Evolutionary conservation across 805 yeast species (phyloP), one percentile per base, ranked within the genome.

Genomic region (Teunomyces pallodes): DNA sequence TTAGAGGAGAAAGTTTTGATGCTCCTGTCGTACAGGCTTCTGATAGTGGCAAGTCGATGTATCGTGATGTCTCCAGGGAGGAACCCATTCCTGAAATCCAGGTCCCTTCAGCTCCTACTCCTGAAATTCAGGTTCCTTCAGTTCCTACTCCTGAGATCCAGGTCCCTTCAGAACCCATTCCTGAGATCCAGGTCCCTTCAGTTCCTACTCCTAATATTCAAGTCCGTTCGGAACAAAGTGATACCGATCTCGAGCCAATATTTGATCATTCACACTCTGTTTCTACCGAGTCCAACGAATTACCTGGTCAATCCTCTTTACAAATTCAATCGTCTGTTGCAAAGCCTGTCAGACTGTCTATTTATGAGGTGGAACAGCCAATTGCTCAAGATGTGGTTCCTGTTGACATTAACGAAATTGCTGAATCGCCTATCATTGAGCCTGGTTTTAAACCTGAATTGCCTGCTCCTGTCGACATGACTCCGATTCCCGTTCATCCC

Each of bases 381-480:
- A 16, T 38, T 24, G 41, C 41, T 6, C 41, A 38, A n/a, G 39
- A 32, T 16, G 41, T 16, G 26, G 14, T 31, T 12, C 31, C 32
- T 27, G 40, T 35, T 24, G 30, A 17, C 16, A 31, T 33, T n/a
- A 39, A 32, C 9, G 32, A 26, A 6, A 29, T 17, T 1, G 16
- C 36, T 13, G 39, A 30, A n/a, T 17, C 30, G 13, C 27, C 43
- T 28, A 16, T 35, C 14, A 28, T 27, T 3, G 43, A 26, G 9
- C 36, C 13, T 9, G 43, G 29, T 6, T 31, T 29, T 8, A 12
- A 27, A 33, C 45, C 45, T 9, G 29, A 24, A 9, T 41, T 26
- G 8, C 43, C 50, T 9, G 16, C 50, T 9, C 20, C 30, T 26
- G 46, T 43, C 27, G 16, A 35, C 8, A 38, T n/a, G 17, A 32